Evolutionary conservation across 345 rosid species (phyloP), one percentile per base, ranked within the genome.

Genomic region (Camelina hispida): DNA sequence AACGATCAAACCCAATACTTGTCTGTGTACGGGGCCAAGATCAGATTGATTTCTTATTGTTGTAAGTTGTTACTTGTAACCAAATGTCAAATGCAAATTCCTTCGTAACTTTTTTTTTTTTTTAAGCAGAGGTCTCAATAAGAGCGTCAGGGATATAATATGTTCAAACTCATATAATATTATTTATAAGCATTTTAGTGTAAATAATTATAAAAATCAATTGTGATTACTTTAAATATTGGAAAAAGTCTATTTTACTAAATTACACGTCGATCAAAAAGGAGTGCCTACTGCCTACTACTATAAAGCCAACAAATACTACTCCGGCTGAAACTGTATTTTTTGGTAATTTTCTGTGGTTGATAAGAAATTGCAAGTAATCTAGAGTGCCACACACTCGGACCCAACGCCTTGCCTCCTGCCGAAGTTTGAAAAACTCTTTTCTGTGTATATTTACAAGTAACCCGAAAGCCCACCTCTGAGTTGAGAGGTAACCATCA

Each of bases 371-470:
- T n/a, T n/a, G n/a, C n/a, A 23, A 53, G 59, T n/a, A 54, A 43
- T 47, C 52, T 25, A 23, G 25, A 74, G 46, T 50, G 72, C 46
- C 53, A 48, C 62, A 59, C 34, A 58, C 53, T 28, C 20, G 15
- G 25, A 51, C 13, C 35, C 59, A 48, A 66, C 23, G 52, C 68
- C 35, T 50, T 17, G 42, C 40, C 53, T 38, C 13, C 13, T 67
- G 54, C 68, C 53, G 30, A 51, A 48, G 2, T 51, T 58, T 55
- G 25, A 66, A 23, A 67, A 61, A 60, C 56, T 68, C 55, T 40
- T 69, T 62, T 46, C 76, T 70, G 42, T 69, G 60, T 62, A 51
- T 70, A 77, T 70, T 35, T 77, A 77, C 76, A 77, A 28, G 59
- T 43, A 42, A 52, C 28, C 68, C 68, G 50, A 42, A 67, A 68